Base-by-base conservation (phyloP, 176 grass and related monocot genomes). In the Rhipidocladum racemiflorum region DNA sequence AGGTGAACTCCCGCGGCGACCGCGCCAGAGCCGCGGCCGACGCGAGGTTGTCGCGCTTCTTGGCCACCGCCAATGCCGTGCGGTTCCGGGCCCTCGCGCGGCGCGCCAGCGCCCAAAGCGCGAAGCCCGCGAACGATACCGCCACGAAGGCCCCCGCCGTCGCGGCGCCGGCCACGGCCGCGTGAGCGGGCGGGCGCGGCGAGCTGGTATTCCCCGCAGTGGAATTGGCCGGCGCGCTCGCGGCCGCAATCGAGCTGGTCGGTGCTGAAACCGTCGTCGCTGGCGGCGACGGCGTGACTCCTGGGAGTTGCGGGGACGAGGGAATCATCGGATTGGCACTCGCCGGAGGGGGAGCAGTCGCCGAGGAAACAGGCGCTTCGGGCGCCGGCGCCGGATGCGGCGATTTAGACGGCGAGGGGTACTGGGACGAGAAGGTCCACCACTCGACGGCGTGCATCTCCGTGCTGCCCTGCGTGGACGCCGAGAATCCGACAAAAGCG, bases 381-480 rank as follows among this genome's bases (percentile, higher is more conserved):
- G 65, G 79, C 53, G 84, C 49, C n/a, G 84, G 46, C 2, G 84
- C 20, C 24, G 57, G 21, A 30, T 34, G 54, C 34, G 68, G 35
- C 15, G 84, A 27, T 10, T 61, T 18, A 1, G 68, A 18, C 8
- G 86, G 83, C 51, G 82, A 56, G 2, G 86, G 53, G 0, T 84
- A 82, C 8, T 48, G 25, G 10, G 89, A 89, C 3, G 90, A 96
- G 87, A 99, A 99, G 89, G 64, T 87, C 97, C 97, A 99, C 97
- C 97, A 93, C 78, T 99, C 91, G 72, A 99, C 56, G 27, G 80
- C 91, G 91, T 99, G 97, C 16, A 88, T 82, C 89, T 99, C 97
- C 0, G 97, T 99, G 85, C 97, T 99, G 12, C 92, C 93, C 82
- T 99, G 97, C 16, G 97, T 96, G 70, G 97, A 99, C 0, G 84